Evolutionary conservation across 192 early-diverging fungal species (phyloP).

Genomic region (Allomyces macrogynus): DNA sequence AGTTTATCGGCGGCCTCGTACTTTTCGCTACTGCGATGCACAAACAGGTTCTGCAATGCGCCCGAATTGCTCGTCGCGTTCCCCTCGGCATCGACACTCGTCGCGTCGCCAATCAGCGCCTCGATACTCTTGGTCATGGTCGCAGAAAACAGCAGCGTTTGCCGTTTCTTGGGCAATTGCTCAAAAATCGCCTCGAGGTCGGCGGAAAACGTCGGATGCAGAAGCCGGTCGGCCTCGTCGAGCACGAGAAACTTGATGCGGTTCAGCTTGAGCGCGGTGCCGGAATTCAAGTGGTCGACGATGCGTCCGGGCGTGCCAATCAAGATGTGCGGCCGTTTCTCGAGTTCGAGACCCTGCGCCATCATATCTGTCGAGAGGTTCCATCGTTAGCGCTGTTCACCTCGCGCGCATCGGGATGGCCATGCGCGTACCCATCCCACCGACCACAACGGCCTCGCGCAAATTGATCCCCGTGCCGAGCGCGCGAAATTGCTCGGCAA

Average conservation of each 20-base stretch:
- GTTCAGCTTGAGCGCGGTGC: conserved; percentile 44
- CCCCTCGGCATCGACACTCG: conserved; percentile 48
- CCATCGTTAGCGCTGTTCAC: background rate
- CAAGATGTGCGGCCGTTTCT: conserved; percentile 67
- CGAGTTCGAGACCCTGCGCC: conserved; percentile 70
- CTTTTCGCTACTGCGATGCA: conserved; percentile 22
- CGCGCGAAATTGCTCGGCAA: conserved; percentile 90
- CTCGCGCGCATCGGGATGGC: background rate
- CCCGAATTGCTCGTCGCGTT: background rate
- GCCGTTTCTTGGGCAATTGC: conserved; percentile 55
- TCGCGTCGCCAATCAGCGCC: conserved; percentile 17
- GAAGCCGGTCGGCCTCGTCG: conserved; percentile 86
- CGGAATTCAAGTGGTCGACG: conserved; percentile 76
- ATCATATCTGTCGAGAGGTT: conserved; percentile 52
- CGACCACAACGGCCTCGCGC: conserved; percentile 71
- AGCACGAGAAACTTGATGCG: conserved; percentile 68
- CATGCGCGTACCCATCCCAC: conserved; percentile 44
- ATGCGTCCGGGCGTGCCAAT: conserved; percentile 89
- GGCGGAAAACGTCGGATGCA: conserved; percentile 63
- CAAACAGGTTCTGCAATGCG: conserved; percentile 12
- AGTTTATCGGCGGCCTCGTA: conserved; percentile 15
- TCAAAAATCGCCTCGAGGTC: conserved; percentile 64
- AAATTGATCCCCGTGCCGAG: conserved; percentile 72
- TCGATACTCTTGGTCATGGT: conserved; percentile 86
- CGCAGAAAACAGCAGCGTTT: conserved; percentile 89